Evolutionary conservation across 2,329 filamentous ascomycete genomes (phyloP).

Genomic region (Penicillium sclerotiorum): DNA sequence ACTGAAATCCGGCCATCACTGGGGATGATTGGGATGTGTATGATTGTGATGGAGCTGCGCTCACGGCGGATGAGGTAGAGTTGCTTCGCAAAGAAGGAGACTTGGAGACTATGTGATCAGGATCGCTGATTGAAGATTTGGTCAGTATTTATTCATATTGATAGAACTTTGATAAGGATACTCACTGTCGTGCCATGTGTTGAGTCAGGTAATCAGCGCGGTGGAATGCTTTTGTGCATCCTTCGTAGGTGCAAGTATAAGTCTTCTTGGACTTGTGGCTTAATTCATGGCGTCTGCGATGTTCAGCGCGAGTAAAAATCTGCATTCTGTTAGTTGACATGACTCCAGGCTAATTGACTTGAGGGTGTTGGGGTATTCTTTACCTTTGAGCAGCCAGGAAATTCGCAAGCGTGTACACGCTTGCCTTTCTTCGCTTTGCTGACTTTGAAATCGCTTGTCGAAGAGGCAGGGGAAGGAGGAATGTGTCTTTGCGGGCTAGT

Average conservation of each 20-base stretch:
- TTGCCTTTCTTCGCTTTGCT: slow-evolving; percentile 57
- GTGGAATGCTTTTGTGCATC: slow-evolving; percentile 52
- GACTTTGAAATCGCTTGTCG: slow-evolving; percentile 36
- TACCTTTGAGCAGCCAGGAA: slow-evolving; percentile 51
- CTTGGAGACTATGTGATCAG: background rate
- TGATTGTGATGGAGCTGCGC: background rate
- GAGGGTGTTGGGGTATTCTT: slow-evolving; percentile 8
- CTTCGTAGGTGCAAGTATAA: slow-evolving; percentile 45
- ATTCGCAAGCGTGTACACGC: slow-evolving; percentile 52
- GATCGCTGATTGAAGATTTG: background rate
- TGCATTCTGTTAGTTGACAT: slow-evolving; percentile 16
- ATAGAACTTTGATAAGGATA: slow-evolving; percentile 6
- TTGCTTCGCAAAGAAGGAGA: slow-evolving; percentile 6
- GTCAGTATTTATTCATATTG: background rate
- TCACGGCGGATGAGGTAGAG: slow-evolving; percentile 7
- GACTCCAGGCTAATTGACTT: background rate
- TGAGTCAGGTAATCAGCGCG: slow-evolving; percentile 51
- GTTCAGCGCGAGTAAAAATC: slow-evolving; percentile 55
- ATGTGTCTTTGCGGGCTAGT: background rate
- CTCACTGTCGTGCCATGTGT: slow-evolving; percentile 54
- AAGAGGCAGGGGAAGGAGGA: slow-evolving; percentile 6
- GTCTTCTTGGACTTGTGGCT: slow-evolving; percentile 51
- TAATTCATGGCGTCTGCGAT: slow-evolving; percentile 50
- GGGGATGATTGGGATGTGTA: background rate
- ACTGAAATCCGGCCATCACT: slow-evolving; percentile 1